A percentile compares a stretch with the other conserved stretches of the same genome.
Evolutionary conservation across 208 protist species (phyloP).

Genomic region (Leishmania mexicana): DNA sequence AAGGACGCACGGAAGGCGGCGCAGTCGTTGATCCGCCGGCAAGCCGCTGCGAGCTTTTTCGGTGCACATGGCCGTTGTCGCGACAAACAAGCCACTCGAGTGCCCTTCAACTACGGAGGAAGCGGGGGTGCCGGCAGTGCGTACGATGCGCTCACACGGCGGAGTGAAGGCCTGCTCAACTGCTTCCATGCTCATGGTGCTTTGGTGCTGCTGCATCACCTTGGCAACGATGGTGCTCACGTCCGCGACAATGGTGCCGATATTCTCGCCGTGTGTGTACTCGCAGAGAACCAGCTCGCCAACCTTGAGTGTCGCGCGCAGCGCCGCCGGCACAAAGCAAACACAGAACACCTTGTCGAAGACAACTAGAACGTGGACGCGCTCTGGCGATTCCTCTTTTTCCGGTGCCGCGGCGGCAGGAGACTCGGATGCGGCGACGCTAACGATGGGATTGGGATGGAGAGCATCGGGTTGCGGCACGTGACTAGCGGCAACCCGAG

Average conservation of each 20-base stretch:
- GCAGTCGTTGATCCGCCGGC: slow-evolving; percentile 25
- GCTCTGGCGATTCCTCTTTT: slow-evolving; percentile 6
- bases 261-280: slow-evolving; percentile 48
- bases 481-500: neutral
- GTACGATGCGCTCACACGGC: neutral
- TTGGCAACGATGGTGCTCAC: slow-evolving; percentile 38
- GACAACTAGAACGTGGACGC: slow-evolving; percentile 55
- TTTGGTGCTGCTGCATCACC: neutral
- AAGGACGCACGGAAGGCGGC: slow-evolving; percentile 65
- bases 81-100: slow-evolving; percentile 3
- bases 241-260: slow-evolving; percentile 59
- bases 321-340: slow-evolving; percentile 51
- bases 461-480: neutral
- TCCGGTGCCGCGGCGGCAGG: neutral
- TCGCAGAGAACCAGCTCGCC: slow-evolving; percentile 77
- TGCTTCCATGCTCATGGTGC: neutral
- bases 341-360: slow-evolving; percentile 64
- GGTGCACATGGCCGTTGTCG: slow-evolving; percentile 16
- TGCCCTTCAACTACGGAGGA: neutral
- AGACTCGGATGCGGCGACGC: neutral
- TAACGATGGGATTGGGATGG: neutral
- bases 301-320: slow-evolving; percentile 39
- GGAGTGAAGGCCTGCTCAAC: slow-evolving; percentile 8
- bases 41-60: slow-evolving; percentile 23
- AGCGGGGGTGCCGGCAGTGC: neutral